Evolutionary conservation across 345 rosid genomes (phyloP).

Genomic region (Garcia nutans): DNA sequence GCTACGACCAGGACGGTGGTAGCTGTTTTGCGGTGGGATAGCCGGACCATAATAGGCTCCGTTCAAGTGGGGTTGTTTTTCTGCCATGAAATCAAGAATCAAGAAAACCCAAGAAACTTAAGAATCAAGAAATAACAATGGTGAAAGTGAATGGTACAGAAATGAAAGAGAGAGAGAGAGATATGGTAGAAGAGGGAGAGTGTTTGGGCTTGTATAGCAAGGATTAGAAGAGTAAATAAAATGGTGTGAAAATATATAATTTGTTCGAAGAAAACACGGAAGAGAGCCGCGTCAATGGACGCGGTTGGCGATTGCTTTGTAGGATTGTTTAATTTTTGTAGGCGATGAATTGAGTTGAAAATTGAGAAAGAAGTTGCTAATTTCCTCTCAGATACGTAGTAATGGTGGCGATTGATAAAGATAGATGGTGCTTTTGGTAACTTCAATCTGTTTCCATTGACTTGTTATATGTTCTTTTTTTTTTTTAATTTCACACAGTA

Average conservation of each 20-base stretch:
- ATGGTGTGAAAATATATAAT: not conserved
- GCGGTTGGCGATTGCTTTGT: slow-evolving; percentile 25
- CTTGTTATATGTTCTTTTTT: not conserved
- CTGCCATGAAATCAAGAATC: slow-evolving; percentile 39
- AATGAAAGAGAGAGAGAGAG: not conserved
- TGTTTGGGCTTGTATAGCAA: not conserved
- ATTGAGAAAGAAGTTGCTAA: not conserved
- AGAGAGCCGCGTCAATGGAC: slow-evolving; percentile 21
- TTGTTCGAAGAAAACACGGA: not conserved
- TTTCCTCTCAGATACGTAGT: not conserved
- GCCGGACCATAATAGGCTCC: slow-evolving; percentile 76
- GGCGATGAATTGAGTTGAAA: not conserved
- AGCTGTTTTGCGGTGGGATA: slow-evolving; percentile 47
- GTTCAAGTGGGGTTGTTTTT: slow-evolving; percentile 47
- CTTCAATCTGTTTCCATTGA: not conserved
- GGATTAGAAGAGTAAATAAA: not conserved
- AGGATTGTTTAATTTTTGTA: not conserved
- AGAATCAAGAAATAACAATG: not conserved
- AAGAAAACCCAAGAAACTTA: not conserved
- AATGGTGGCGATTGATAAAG: not conserved
- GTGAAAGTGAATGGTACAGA: not conserved
- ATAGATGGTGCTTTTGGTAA: not conserved
- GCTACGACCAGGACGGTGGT: slow-evolving; percentile 52
- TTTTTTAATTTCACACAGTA: not conserved
- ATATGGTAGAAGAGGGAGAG: not conserved